Evolutionary conservation across 495 filamentous ascomycete genomes (phyloP).

Genomic region (Aspergillus coremiiformis): DNA sequence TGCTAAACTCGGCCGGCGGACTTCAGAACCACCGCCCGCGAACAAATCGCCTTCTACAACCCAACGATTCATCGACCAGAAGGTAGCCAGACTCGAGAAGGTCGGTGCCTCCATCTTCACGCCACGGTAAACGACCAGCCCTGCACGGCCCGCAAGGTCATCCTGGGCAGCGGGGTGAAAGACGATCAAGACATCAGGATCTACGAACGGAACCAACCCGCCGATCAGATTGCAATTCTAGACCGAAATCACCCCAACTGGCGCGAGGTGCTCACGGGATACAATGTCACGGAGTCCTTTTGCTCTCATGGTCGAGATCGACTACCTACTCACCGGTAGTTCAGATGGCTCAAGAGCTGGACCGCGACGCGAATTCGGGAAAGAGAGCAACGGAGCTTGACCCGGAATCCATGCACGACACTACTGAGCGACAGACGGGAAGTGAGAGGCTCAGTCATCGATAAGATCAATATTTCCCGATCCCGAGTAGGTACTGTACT

Average conservation of each 20-base stretch:
- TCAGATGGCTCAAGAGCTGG: not conserved
- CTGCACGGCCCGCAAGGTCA: conserved; percentile 20
- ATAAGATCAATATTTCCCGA: too few species aligned
- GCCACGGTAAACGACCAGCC: conserved; percentile 5
- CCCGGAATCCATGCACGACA: not conserved
- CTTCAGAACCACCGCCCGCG: not conserved
- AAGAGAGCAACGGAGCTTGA: not conserved
- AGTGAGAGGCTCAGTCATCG: not conserved
- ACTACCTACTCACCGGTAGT: not conserved
- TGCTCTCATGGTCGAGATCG: too few species aligned
- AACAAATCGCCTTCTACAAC: conserved; percentile 5
- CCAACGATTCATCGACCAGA: not conserved
- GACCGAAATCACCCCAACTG: not conserved
- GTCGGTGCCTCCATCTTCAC: conserved; percentile 5
- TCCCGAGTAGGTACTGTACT: too few species aligned
- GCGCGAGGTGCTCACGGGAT: not conserved
- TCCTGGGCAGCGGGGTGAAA: conserved; percentile 40
- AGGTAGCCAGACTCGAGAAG: conserved; percentile 7
- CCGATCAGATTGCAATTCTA: not conserved
- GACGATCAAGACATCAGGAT: conserved; percentile 28
- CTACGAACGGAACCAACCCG: conserved; percentile 22
- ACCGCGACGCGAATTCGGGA: not conserved
- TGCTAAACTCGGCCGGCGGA: not conserved
- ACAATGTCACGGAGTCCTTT: not conserved
- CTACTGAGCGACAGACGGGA: not conserved